A percentile compares a stretch with the other conserved stretches of the same genome.
Conservation (phyloP, 78 protist species). For the Mantamonas sphyraenae region DNA sequence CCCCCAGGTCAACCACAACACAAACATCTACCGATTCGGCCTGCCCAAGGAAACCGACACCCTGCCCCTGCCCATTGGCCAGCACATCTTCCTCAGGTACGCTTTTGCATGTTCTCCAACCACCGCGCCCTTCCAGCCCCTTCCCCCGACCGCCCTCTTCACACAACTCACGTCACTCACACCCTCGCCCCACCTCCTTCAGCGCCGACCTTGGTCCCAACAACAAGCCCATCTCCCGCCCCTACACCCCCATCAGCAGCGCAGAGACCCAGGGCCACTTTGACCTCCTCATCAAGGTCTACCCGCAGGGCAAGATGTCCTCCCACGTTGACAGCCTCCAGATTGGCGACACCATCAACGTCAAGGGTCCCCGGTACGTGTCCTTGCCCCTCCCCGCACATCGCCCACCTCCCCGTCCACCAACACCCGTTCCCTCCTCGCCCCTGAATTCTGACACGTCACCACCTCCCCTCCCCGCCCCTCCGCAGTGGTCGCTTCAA, state of each 20-base stretch:
- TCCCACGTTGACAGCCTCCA: conserved; percentile 32
- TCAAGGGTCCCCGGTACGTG: conserved; percentile 39
- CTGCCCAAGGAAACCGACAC: not conserved
- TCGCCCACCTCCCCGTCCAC: not conserved
- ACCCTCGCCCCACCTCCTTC: no score
- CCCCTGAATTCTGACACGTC: no score
- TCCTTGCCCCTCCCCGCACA: conserved; percentile 1
- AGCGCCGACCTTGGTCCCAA: no score
- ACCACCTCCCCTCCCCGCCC: no score
- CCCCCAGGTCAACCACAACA: conserved; percentile 2
- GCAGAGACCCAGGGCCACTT: conserved; percentile 51
- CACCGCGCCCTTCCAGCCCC: no score
- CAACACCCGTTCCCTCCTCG: not conserved
- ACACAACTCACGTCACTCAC: no score
- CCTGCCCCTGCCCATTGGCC: not conserved
- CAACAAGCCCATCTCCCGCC: conserved; percentile 34
- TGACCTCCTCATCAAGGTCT: conserved; percentile 62
- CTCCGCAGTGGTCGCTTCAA: no score
- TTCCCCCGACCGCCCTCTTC: no score
- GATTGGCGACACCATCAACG: conserved; percentile 55
- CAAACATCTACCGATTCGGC: not conserved
- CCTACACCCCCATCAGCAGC: conserved; percentile 59
- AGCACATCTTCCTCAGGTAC: no score
- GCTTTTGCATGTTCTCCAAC: no score
- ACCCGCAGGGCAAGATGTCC: conserved; percentile 54